A percentile compares a stretch with the other conserved stretches of the same genome.
Evolutionary conservation across 768 basidiomycete genomes (phyloP).

Genomic region (Boletus sp.): DNA sequence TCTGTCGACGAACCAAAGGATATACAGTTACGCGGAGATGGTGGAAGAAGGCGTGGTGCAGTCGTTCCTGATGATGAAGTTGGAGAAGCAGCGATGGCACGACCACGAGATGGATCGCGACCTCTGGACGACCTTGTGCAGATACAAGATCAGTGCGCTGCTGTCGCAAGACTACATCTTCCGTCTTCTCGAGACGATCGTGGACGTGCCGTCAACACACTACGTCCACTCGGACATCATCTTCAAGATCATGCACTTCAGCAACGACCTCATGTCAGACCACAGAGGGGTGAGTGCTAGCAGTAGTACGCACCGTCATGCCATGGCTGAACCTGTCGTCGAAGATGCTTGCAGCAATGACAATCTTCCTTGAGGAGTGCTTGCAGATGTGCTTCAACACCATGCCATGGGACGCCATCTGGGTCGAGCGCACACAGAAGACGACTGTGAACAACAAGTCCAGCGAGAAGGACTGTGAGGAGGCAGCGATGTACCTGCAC

Average conservation of each 20-base stretch:
- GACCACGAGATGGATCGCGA: neutral
- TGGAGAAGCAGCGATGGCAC: neutral
- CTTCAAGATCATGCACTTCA: neutral
- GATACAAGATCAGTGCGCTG: neutral
- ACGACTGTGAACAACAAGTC: neutral
- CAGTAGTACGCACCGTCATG: too few relatives aligned
- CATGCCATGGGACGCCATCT: neutral
- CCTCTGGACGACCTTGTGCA: neutral
- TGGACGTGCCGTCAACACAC: neutral
- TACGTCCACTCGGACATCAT: neutral
- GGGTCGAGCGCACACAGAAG: neutral
- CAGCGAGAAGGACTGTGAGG: neutral
- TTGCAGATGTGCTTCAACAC: neutral
- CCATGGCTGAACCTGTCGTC: too few relatives aligned
- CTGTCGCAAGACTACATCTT: neutral
- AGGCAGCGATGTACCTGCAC: neutral
- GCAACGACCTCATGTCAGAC: neutral
- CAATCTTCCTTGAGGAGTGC: neutral
- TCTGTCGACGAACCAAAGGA: neutral
- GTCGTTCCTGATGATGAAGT: neutral
- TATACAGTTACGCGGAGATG: neutral
- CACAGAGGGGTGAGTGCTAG: neutral
- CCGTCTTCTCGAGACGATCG: neutral
- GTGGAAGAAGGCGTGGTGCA: neutral
- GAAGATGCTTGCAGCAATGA: neutral